Conservation (phyloP, 2,329 filamentous ascomycete species). For the Daldinia eschscholtzii region DNA sequence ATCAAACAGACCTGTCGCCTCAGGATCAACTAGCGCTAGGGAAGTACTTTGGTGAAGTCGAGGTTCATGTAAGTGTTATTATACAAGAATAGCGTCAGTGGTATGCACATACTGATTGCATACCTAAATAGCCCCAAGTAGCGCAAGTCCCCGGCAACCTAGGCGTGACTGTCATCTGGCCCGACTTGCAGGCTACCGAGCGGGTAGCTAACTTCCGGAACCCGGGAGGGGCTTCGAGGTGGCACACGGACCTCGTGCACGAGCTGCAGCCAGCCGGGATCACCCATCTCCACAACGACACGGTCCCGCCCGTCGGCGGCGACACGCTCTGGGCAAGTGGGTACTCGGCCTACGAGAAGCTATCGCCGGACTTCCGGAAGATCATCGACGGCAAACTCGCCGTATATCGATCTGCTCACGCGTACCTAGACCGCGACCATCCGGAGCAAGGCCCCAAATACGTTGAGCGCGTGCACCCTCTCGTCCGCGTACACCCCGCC, state of each 20-base stretch:
- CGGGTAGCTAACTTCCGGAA: constrained; percentile 71
- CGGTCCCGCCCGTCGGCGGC: constrained; percentile 72
- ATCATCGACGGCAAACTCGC: constrained; percentile 76
- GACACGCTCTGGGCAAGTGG: constrained; percentile 81
- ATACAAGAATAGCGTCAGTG: neutral
- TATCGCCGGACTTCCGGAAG: constrained; percentile 76
- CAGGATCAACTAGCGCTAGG: constrained; percentile 74
- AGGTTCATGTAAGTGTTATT: constrained; percentile 71
- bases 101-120: constrained; percentile 7
- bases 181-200: constrained; percentile 74
- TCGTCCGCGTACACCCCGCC: constrained; percentile 78
- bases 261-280: constrained; percentile 78
- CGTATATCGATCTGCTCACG: constrained; percentile 74
- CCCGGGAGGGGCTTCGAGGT: constrained; percentile 75
- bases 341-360: constrained; percentile 79
- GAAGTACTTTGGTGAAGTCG: constrained; percentile 73
- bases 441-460: constrained; percentile 72
- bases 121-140: constrained; percentile 73
- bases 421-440: constrained; percentile 74
- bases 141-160: constrained; percentile 76
- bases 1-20: constrained; percentile 68
- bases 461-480: constrained; percentile 75
- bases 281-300: constrained; percentile 78
- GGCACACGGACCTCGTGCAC: constrained; percentile 79
- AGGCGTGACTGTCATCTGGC: constrained; percentile 78